Conservation (phyloP, 768 basidiomycete species). For the Trametes maxima region DNA sequence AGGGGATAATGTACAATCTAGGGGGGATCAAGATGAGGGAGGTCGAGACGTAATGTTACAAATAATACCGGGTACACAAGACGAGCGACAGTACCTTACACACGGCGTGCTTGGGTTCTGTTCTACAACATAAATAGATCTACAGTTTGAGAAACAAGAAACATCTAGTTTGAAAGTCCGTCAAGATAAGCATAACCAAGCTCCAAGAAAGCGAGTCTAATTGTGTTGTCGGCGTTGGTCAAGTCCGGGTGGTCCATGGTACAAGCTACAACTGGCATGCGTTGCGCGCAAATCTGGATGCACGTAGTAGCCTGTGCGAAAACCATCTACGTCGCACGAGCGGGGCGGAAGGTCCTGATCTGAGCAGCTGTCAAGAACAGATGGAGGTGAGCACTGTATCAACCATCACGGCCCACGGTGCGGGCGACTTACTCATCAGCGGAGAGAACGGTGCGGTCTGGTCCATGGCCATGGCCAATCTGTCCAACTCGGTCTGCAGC, state of each 20-base stretch:
- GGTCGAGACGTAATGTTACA: not conserved
- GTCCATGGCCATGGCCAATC: constrained; percentile 11
- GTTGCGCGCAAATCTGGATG: not conserved
- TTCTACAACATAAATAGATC: not conserved
- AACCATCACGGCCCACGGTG: not conserved
- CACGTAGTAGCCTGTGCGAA: not conserved
- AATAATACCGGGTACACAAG: not conserved
- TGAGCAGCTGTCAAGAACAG: constrained; percentile 14
- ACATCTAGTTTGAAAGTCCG: not conserved
- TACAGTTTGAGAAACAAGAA: not conserved
- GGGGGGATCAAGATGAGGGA: not conserved
- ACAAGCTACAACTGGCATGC: not conserved
- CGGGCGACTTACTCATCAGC: constrained; percentile 14
- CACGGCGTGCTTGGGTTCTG: not conserved
- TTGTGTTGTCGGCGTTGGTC: not conserved
- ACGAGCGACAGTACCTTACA: not conserved
- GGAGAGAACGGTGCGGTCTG: constrained; percentile 12
- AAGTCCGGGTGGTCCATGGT: not conserved
- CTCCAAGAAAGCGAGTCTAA: not conserved
- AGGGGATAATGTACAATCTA: not conserved
- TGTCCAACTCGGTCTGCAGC: constrained; percentile 5
- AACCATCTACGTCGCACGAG: not conserved
- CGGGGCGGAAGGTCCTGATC: constrained; percentile 11
- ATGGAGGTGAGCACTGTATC: constrained; percentile 10
- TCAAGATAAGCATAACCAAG: not conserved